phyloP scores from a whole-genome alignment of 306 rosid genomes.

The Quercus parvula region DNA sequence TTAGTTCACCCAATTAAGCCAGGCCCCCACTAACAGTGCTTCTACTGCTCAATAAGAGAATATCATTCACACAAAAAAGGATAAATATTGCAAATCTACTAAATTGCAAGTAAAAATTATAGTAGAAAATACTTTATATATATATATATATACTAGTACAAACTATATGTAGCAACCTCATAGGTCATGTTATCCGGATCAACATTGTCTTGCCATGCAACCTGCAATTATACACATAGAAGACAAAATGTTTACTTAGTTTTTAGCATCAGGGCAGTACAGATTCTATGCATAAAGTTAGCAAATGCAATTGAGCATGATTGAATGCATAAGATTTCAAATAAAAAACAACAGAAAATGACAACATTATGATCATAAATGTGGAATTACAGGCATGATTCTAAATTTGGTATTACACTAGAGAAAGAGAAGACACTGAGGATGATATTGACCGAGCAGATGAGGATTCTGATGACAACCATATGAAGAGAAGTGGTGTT shows the following conservation, averaged over 20 bases:
- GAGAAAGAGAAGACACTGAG: not conserved
- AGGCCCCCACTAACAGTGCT: not conserved
- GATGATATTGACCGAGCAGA: not conserved
- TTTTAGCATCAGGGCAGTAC: not conserved
- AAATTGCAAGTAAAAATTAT: not conserved
- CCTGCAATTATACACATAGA: conserved; percentile 44
- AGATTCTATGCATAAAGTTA: not conserved
- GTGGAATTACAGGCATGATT: not conserved
- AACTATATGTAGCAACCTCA: conserved; percentile 51
- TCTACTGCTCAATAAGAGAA: not conserved
- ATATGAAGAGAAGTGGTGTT: not conserved
- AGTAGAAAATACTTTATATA: not conserved
- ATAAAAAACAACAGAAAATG: not conserved
- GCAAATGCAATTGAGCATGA: not conserved
- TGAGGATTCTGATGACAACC: not conserved
- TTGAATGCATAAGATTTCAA: not conserved
- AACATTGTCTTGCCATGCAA: conserved; percentile 69
- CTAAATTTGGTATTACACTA: not conserved
- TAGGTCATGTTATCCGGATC: conserved; percentile 95
- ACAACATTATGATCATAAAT: not conserved
- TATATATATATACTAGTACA: not conserved
- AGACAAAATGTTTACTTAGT: conserved; percentile 1
- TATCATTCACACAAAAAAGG: not conserved
- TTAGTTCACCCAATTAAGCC: not conserved
- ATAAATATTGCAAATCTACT: not conserved